Base-by-base conservation (phyloP, 1,139 yeast genomes). In the Candida sp. region DNA sequence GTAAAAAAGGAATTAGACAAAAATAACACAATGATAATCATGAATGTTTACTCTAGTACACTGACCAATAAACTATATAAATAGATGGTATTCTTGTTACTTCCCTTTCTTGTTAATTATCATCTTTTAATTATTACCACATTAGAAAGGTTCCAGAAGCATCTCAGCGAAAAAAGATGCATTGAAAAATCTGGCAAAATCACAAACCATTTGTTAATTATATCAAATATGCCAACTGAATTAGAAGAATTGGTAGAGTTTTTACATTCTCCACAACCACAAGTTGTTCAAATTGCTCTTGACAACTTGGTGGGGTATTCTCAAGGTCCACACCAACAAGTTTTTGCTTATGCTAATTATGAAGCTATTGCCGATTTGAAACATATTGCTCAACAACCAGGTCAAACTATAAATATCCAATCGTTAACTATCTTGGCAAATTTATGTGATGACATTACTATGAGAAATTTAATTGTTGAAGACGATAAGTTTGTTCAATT, bases 281-380 rank as follows among this genome's bases (percentile, higher is more conserved):
- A 88, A 6, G 89, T 90, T 27, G 82, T 87, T 45, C 90, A 84
- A 53, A 83, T 91, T 45, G 98, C 98, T 0, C 70, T 91, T 43
- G 95, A 87, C 54, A 83, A 89, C 58, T 66, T 91, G 43, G 91
- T 89, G 11, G 96, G 95, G 1, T 88, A 77, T 61, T 87, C 96
- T 6, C 81, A 82, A 44, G 87, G 88, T 11, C 72, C 83, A 3
- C 79, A 83, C 40, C 81, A 81, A 45, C 70, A 73, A 42, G 73
- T 88, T 30, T 93, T 93, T 70, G 76, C 79, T 49, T 78, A 81
- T 55, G 82, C 87, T 57, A 78, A 87, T 55, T 84, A 75, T 56
- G 79, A 80, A 50, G 87, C 97, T 5, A 78, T 91, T 45, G 73
- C 74, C 42, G 97, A 90, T 62, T 73, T 93, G 57, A 88, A 86